These are phyloP conservation scores for Penicillium expansum DNA, from an alignment of 2,329 filamentous ascomycete species.

Conservation along the genomic window DNA sequence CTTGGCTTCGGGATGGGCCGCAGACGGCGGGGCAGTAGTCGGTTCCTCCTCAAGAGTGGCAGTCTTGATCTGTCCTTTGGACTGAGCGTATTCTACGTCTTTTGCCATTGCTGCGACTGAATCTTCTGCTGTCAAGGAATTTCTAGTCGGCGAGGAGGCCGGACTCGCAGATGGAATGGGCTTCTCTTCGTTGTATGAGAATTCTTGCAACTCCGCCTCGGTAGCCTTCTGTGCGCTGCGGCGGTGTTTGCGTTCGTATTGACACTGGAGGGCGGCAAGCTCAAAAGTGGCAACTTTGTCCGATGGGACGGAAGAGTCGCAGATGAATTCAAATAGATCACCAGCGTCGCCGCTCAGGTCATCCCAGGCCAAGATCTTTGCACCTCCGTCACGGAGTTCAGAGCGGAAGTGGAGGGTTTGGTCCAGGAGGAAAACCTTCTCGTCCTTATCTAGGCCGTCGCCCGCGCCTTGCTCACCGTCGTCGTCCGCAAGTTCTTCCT, in stretches of 20 bases:
- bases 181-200: slow-evolving; percentile 68
- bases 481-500: slow-evolving; percentile 89
- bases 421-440: slow-evolving; percentile 96
- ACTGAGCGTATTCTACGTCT: slow-evolving; percentile 44
- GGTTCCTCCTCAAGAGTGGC: slow-evolving; percentile 45
- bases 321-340: slow-evolving; percentile 98
- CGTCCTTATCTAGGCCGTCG: slow-evolving; percentile 87
- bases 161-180: slow-evolving; percentile 61
- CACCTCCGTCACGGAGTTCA: slow-evolving; percentile 73
- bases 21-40: slow-evolving; percentile 60
- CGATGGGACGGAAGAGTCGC: slow-evolving; percentile 68
- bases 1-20: slow-evolving; percentile 62
- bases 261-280: slow-evolving; percentile 80
- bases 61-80: slow-evolving; percentile 41
- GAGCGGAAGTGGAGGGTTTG: slow-evolving; percentile 83
- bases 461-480: slow-evolving; percentile 76
- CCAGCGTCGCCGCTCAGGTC: slow-evolving; percentile 90
- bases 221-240: slow-evolving; percentile 76
- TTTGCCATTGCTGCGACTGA: slow-evolving; percentile 46
- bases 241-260: slow-evolving; percentile 95
- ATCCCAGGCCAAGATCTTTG: slow-evolving; percentile 89
- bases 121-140: slow-evolving; percentile 39
- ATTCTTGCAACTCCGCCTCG: slow-evolving; percentile 74
- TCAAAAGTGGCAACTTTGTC: slow-evolving; percentile 78
- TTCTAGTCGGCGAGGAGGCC: slow-evolving; percentile 47